phyloP scores from a whole-genome alignment of 345 rosid genomes.

The Hibiscus trionum region DNA sequence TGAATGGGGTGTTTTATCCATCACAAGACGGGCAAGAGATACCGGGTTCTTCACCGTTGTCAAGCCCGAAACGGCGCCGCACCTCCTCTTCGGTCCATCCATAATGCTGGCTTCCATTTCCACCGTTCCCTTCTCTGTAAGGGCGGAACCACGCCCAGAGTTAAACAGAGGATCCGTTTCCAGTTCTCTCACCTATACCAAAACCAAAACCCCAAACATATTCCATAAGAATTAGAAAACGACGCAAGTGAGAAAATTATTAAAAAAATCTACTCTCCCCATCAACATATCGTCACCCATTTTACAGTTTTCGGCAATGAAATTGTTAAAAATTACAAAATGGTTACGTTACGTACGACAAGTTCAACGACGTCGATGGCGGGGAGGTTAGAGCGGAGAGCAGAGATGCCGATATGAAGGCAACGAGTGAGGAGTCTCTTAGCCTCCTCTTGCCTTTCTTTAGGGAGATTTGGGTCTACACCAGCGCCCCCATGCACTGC shows the following conservation, averaged over 20 bases:
- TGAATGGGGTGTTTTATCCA: constrained; percentile 96
- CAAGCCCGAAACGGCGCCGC: constrained; percentile 93
- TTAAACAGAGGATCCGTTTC: constrained; percentile 91
- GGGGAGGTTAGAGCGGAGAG: constrained; percentile 62
- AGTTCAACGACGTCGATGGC: constrained; percentile 95
- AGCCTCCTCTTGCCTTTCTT: constrained; percentile 70
- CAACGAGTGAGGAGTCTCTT: constrained; percentile 79
- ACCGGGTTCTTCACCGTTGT: constrained; percentile 84
- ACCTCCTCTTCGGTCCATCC: constrained; percentile 79
- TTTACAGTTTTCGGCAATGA: too few species aligned
- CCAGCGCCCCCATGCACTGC: constrained; percentile 99
- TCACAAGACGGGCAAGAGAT: constrained; percentile 91
- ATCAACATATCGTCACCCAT: too few species aligned
- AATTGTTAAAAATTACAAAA: too few species aligned
- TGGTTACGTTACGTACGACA: constrained; percentile 38
- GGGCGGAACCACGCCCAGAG: constrained; percentile 92
- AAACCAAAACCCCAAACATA: not conserved
- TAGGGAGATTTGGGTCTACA: constrained; percentile 89
- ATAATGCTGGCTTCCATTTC: constrained; percentile 99
- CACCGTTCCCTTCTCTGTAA: constrained; percentile 82
- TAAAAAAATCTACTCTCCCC: too few species aligned
- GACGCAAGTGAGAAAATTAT: not conserved
- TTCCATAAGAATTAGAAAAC: not conserved
- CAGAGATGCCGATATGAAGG: constrained; percentile 75
- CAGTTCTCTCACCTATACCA: constrained; percentile 61